Base-by-base conservation (phyloP, 371 early-diverging fungal species). In the Chytridiales sp. region DNA sequence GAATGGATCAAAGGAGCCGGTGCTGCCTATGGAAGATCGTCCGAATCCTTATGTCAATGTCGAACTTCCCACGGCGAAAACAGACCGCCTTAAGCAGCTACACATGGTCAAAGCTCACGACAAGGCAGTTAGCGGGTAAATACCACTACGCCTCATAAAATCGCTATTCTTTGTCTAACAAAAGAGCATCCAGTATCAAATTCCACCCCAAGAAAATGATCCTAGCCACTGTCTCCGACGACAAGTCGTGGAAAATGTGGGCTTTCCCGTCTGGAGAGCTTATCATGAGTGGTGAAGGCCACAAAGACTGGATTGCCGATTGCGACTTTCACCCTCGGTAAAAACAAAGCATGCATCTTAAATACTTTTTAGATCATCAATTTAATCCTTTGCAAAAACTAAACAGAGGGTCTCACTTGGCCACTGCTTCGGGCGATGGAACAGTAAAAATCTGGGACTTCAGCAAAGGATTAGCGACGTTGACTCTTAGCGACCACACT, bases 391-490 rank as follows among this genome's bases (percentile, higher is more conserved):
- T 31, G n/a, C 39, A 32, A 60, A 2, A 17, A 48, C 1, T n/a
- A 29, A 1, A 34, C 26, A 78, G 79, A 27, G 81, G 79, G 1
- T 56, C 70, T 11, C 76, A 77, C 38, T 56, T 81, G 4, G 81
- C 81, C 2, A 81, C 81, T 1, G 68, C 79, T 3, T 77, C 78
- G 6, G 81, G 81, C 15, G 81, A 81, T 42, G 68, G 71, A n/a
- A 79, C 81, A 6, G 66, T 78, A 34, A 78, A 77, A 47, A 21
- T 81, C 6, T 81, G 81, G 81, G 78, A 79, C 43, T 79, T 81
- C 56, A 47, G 57, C 1, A 75, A 74, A 31, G 79, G 76, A 1
- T 40, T 74, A 11, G 79, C 77, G 24, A 68, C 75, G 0, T 31
- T 69, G n/a, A 75, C 77, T 4, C 56, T 81, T n/a, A 47, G 57